Conservation (phyloP, 371 early-diverging fungal genomes). For the Rhizopus arrhizus region DNA sequence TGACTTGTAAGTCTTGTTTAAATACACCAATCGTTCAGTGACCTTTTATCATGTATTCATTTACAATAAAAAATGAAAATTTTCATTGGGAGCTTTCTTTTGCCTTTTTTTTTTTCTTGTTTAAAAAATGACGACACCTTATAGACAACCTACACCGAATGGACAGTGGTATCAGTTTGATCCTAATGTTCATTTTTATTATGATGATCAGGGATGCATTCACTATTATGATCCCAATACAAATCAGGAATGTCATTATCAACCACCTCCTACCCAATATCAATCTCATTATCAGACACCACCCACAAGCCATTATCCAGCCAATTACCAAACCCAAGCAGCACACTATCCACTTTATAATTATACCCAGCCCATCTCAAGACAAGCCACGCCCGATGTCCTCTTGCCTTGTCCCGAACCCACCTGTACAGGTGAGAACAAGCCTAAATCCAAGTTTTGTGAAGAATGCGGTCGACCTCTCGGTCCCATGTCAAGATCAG, state of each 20-base stretch:
- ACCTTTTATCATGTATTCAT: too few relatives aligned
- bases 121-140: constrained; percentile 26
- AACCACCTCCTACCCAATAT: constrained; percentile 5
- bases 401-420: constrained; percentile 57
- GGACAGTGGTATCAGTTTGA: constrained; percentile 33
- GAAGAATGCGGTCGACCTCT: constrained; percentile 70
- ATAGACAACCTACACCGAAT: constrained; percentile 13
- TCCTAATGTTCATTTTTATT: constrained; percentile 43
- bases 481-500: constrained; percentile 42
- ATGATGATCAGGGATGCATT: constrained; percentile 34
- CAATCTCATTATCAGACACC: constrained; percentile 1
- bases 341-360: neutral
- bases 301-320: constrained; percentile 20
- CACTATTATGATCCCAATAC: constrained; percentile 43
- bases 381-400: constrained; percentile 36
- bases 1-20: too few relatives aligned
- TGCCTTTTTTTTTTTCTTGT: constrained; percentile 6
- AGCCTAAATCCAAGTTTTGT: constrained; percentile 69
- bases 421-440: constrained; percentile 66
- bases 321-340: constrained; percentile 29
- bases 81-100: neutral
- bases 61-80: too few relatives aligned
- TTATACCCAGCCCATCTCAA: constrained; percentile 21
- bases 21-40: too few relatives aligned
- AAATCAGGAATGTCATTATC: constrained; percentile 27